Base-by-base conservation (phyloP, 1,139 yeast genomes). In the Williopsis jadinii region DNA sequence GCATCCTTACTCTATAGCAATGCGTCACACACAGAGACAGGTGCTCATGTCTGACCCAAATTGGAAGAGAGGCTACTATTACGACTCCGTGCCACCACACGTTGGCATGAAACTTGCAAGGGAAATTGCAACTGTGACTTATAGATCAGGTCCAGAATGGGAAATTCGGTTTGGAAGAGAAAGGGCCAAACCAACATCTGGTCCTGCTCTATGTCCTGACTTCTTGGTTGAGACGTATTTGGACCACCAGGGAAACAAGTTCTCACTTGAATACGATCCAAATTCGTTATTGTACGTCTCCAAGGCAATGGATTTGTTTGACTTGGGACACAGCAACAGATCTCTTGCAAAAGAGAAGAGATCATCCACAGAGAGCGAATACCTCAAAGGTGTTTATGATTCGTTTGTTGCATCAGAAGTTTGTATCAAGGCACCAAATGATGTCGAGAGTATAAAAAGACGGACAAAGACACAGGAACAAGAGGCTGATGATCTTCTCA, bases 121-220 rank as follows among this genome's bases (percentile, higher is more conserved):
- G 48, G 95, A 87, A 60, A 86, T 88, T 39, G 97, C 96, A 14
- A 88, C 97, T 0, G 87, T 90, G 38, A 87, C 97, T 0, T 88
- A 88, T 60, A 72, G 97, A 51, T 85, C 95, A 1, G 97, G 97
- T 0, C 97, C 97, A 2, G 97, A 88, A 61, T 88, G 97, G 97
- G 97, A 88, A 59, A 77, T 80, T 52, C 67, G 97, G 45, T 88
- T 88, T 61, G 96, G 96, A 2, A 75, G 95, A 45, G 87, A 84
- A 54, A 70, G 97, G 46, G 84, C 95, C 0, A 92, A 86, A 58
- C 92, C 88, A 29, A 66, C 79, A 6, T 71, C 70, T 46, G 74
- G 84, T 8, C 96, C 96, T 1, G 95, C 95, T 0, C 67, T 90
- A 38, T 88, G 97, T 61, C 95, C 97, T 0, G 97, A 88, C 56